Conservation (phyloP, 2,329 filamentous ascomycete species). For the Colletotrichum orbiculare region DNA sequence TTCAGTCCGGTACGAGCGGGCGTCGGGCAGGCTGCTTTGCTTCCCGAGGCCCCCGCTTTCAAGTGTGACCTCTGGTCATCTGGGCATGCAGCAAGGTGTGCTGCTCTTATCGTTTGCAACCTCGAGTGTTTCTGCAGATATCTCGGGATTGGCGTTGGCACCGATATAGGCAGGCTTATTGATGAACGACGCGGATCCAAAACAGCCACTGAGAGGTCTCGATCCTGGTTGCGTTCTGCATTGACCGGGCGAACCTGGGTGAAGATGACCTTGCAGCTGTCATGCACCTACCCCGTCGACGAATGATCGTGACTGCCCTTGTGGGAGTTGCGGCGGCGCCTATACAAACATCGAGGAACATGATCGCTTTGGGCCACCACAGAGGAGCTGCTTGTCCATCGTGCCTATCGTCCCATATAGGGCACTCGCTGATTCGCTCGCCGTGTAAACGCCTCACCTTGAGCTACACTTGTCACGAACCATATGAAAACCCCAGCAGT, state of each 20-base stretch:
- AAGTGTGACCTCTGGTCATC: conserved; percentile 43
- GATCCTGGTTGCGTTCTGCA: conserved; percentile 46
- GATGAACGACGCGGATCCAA: too few relatives aligned
- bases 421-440: background rate
- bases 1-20: conserved; percentile 42
- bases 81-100: conserved; percentile 42
- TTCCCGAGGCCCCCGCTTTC: conserved; percentile 47
- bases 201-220: conserved; percentile 38
- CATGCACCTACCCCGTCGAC: background rate
- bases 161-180: too few relatives aligned
- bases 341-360: conserved; percentile 50
- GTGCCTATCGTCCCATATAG: conserved; percentile 18
- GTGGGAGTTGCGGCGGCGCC: conserved; percentile 51
- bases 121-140: conserved; percentile 41
- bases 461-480: too few relatives aligned
- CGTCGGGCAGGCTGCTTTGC: conserved; percentile 46
- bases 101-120: conserved; percentile 44
- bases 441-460: conserved; percentile 5
- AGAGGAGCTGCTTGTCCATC: conserved; percentile 35
- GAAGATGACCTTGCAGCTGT: conserved; percentile 22
- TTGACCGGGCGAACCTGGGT: conserved; percentile 45
- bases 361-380: conserved; percentile 49
- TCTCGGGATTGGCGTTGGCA: conserved; percentile 46
- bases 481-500: too few relatives aligned
- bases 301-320: conserved; percentile 42